These are phyloP conservation scores for Agaricus sinodeliciosus DNA, from an alignment of 768 basidiomycete species.

Conservation along the genomic window DNA sequence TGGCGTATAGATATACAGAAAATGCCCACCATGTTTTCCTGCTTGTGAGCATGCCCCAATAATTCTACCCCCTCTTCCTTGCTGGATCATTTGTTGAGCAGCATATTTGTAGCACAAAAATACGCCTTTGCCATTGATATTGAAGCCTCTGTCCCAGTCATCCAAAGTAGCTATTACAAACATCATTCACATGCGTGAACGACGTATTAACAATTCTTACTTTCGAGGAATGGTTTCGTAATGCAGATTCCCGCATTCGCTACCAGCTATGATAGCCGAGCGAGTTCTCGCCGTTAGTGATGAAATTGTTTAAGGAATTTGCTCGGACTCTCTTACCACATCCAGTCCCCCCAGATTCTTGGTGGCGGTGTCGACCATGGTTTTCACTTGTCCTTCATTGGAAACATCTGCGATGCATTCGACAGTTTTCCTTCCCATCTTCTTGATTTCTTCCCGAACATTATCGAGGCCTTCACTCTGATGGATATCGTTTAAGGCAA, in stretches of 20 bases:
- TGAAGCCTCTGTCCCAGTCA: slow-evolving; percentile 34
- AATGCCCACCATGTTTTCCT: slow-evolving; percentile 21
- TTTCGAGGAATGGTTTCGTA: slow-evolving; percentile 14
- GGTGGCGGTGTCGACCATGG: slow-evolving; percentile 26
- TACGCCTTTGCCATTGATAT: slow-evolving; percentile 49
- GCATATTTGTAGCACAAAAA: slow-evolving; percentile 64
- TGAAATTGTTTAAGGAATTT: neutral
- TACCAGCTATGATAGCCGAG: slow-evolving; percentile 25
- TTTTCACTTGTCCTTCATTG: slow-evolving; percentile 33
- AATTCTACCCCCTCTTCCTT: slow-evolving; percentile 47
- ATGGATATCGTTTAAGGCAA: slow-evolving; percentile 39
- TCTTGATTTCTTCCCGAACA: slow-evolving; percentile 21
- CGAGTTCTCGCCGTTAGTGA: neutral
- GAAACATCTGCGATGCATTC: slow-evolving; percentile 31
- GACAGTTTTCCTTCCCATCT: slow-evolving; percentile 18
- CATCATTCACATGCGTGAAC: neutral
- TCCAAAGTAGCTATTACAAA: slow-evolving; percentile 24
- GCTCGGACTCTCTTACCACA: slow-evolving; percentile 28
- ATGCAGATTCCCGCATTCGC: slow-evolving; percentile 36
- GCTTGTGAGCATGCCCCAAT: slow-evolving; percentile 35
- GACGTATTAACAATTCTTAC: slow-evolving; percentile 8
- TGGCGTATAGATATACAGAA: too few species aligned
- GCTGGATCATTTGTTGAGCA: slow-evolving; percentile 54
- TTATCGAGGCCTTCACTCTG: slow-evolving; percentile 21
- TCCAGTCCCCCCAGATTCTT: slow-evolving; percentile 37